These are phyloP conservation scores for Globisporangium splendens DNA, from an alignment of 352 stramenopile species.

Conservation along the genomic window DNA sequence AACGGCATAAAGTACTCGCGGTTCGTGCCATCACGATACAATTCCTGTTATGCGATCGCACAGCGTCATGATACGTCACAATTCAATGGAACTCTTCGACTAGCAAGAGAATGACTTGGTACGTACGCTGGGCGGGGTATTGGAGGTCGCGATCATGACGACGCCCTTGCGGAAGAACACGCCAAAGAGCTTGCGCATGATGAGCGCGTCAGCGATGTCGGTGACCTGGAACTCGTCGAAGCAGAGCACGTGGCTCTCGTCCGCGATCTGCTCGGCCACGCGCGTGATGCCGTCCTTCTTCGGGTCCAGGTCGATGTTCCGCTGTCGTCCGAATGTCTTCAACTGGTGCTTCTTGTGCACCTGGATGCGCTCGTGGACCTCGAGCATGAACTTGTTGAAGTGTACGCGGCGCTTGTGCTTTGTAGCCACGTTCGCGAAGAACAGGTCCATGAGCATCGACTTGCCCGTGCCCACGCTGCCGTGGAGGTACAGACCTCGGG, in stretches of 20 bases:
- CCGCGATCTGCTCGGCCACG: slow-evolving; percentile 84
- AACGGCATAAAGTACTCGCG: slow-evolving; percentile 97
- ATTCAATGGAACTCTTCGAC: too few species aligned
- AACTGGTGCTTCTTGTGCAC: slow-evolving; percentile 87
- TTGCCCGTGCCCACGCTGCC: slow-evolving; percentile 95
- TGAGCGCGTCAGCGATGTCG: slow-evolving; percentile 96
- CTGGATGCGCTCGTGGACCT: slow-evolving; percentile 93
- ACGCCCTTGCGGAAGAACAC: slow-evolving; percentile 88
- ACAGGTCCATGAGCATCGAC: slow-evolving; percentile 96
- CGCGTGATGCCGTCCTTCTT: slow-evolving; percentile 66
- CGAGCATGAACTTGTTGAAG: slow-evolving; percentile 97
- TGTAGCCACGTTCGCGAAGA: slow-evolving; percentile 69
- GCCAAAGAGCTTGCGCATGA: slow-evolving; percentile 94
- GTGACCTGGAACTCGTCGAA: slow-evolving; percentile 99
- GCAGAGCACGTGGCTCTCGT: slow-evolving; percentile 91
- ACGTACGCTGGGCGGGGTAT: slow-evolving; percentile 71
- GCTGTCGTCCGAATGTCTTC: slow-evolving; percentile 68
- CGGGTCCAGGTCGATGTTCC: slow-evolving; percentile 81
- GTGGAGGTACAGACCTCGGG: slow-evolving; percentile 93
- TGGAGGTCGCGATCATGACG: slow-evolving; percentile 95
- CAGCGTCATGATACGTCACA: too few species aligned
- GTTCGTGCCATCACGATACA: slow-evolving; percentile 96
- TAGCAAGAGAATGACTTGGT: too few species aligned
- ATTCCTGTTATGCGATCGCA: slow-evolving; percentile 40
- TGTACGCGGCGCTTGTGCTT: slow-evolving; percentile 90